Conservation (phyloP, 1,284 basidiomycete species). For the Vanrija sp. region DNA sequence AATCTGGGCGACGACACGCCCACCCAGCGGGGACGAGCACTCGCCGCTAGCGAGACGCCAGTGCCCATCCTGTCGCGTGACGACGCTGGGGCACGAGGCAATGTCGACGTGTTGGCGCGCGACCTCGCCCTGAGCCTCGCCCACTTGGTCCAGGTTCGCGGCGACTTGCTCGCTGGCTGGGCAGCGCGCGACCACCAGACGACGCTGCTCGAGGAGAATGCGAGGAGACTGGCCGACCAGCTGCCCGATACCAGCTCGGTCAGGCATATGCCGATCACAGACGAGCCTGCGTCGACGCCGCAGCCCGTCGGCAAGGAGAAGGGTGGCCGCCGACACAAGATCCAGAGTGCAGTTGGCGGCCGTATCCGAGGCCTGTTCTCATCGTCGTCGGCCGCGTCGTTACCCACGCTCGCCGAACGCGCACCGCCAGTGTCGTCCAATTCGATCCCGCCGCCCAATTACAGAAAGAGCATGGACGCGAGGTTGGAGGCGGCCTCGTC, state of each 20-base stretch:
- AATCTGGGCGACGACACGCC: constrained; percentile 11
- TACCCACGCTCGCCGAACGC: constrained; percentile 8
- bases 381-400: constrained; percentile 17
- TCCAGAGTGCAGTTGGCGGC: constrained; percentile 36
- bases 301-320: constrained; percentile 13
- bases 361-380: constrained; percentile 37
- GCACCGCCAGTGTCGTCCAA: constrained; percentile 17
- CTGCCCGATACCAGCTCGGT: constrained; percentile 1
- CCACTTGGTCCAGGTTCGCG: constrained; percentile 28
- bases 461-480: constrained; percentile 1
- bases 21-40: constrained; percentile 15
- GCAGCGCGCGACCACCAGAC: constrained; percentile 33
- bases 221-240: constrained; percentile 10
- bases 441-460: not conserved
- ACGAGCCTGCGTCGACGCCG: constrained; percentile 10
- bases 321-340: constrained; percentile 20
- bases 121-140: constrained; percentile 30
- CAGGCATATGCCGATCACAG: not conserved
- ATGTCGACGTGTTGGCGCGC: constrained; percentile 22
- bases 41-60: constrained; percentile 17
- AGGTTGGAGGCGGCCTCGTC: not conserved
- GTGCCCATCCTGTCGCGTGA: constrained; percentile 19
- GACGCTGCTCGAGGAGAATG: constrained; percentile 28
- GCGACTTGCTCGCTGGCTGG: constrained; percentile 37
- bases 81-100: constrained; percentile 9